These are phyloP conservation scores for Haplographium delicatum DNA, from an alignment of 495 filamentous ascomycete species.

Conservation along the genomic window DNA sequence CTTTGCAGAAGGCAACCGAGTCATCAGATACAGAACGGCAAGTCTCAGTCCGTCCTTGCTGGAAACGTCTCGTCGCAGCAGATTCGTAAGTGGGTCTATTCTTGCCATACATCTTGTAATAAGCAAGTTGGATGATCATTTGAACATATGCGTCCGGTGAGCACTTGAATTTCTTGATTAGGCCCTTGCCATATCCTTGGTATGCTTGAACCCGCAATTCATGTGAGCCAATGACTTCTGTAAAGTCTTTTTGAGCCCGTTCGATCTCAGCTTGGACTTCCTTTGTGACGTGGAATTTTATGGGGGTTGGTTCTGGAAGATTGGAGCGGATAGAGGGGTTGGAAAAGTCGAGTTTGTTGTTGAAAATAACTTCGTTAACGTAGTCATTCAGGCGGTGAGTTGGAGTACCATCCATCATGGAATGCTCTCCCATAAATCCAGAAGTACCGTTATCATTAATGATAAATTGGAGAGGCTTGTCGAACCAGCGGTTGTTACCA, in stretches of 20 bases:
- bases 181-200: slow-evolving; percentile 95
- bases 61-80: slow-evolving; percentile 88
- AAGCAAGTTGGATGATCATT: slow-evolving; percentile 98
- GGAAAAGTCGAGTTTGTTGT: slow-evolving; percentile 84
- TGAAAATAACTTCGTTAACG: slow-evolving; percentile 81
- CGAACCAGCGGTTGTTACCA: slow-evolving; percentile 93
- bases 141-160: slow-evolving; percentile 97
- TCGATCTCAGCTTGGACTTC: slow-evolving; percentile 70
- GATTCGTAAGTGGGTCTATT: slow-evolving; percentile 98
- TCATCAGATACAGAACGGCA: slow-evolving; percentile 91
- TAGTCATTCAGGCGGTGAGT: slow-evolving; percentile 96
- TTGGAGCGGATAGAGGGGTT: slow-evolving; percentile 69
- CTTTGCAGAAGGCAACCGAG: slow-evolving; percentile 82
- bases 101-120: slow-evolving; percentile 98
- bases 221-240: slow-evolving; percentile 73
- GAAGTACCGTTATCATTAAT: slow-evolving; percentile 97
- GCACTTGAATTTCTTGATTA: slow-evolving; percentile 99
- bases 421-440: slow-evolving; percentile 98
- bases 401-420: slow-evolving; percentile 99
- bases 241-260: slow-evolving; percentile 69
- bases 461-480: slow-evolving; percentile 98
- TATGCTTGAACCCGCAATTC: slow-evolving; percentile 91
- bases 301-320: slow-evolving; percentile 70
- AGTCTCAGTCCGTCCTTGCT: slow-evolving; percentile 93
- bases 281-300: slow-evolving; percentile 73